Evolutionary conservation across 164 flowering plant species (phyloP).

Genomic region (Vitis riparia): DNA sequence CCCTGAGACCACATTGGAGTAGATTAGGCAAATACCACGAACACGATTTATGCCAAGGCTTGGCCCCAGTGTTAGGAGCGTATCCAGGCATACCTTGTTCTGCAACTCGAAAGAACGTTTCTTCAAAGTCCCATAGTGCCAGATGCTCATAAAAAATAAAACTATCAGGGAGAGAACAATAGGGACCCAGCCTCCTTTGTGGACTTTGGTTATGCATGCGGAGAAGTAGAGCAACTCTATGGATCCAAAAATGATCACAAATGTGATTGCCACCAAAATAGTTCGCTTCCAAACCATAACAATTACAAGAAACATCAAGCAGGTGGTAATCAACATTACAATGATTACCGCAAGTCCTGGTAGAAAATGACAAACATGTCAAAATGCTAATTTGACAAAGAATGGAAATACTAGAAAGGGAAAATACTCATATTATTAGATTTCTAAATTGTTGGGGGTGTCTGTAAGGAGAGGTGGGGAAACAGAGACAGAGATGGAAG

Average conservation of each 20-base stretch:
- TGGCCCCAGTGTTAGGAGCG: conserved; percentile 37
- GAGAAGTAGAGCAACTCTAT: conserved; percentile 56
- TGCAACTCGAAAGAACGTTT: conserved; percentile 37
- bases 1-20: conserved; percentile 39
- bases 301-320: conserved; percentile 62
- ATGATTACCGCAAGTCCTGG: conserved; percentile 61
- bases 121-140: conserved; percentile 61
- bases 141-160: conserved; percentile 45
- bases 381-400: neutral
- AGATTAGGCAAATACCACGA: conserved; percentile 50
- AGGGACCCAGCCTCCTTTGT: conserved; percentile 64
- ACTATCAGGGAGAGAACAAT: conserved; percentile 33
- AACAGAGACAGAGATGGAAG: conserved; percentile 7
- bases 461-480: neutral
- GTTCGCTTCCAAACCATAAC: conserved; percentile 46
- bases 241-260: conserved; percentile 57
- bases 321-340: conserved; percentile 69
- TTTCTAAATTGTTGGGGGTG: too few relatives aligned
- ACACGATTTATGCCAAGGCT: conserved; percentile 38
- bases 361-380: neutral
- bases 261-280: conserved; percentile 29
- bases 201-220: conserved; percentile 45
- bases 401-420: too few relatives aligned
- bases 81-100: conserved; percentile 42
- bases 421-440: too few relatives aligned